Evolutionary conservation across 2,329 filamentous ascomycete genomes (phyloP), one percentile per base, ranked within the genome.

Genomic region (Aureobasidium melanogenum): DNA sequence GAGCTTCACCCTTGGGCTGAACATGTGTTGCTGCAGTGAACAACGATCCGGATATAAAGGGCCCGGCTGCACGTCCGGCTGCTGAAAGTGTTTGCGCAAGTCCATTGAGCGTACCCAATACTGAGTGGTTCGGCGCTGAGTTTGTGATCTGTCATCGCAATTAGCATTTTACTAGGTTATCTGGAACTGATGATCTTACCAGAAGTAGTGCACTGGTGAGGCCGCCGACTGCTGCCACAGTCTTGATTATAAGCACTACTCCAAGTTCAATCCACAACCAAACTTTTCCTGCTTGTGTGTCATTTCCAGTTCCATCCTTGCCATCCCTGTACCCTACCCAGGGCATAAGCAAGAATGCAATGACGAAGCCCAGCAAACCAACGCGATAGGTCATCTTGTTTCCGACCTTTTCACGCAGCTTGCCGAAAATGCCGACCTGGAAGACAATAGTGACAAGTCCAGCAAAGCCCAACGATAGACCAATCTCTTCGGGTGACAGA

Each of bases 71-170:
- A 63, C 94, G 86, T 9, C 94, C 94, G 0, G 89, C 90, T 0
- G 94, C 94, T 0, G 91, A 96, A 0, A 99, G 84, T 0, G 91
- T 96, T 74, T 99, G 94, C 0, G 94, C 94, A 34, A 97, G 82
- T 10, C 94, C 94, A 69, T 99, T 97, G 28, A 99, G 80, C 0
- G 90, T 91, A 3, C 94, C 94, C 0, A 99, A 82, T 0, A 89
- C 91, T 5, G 88, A 86, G 72, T 93, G 84, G 8, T 92, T 91
- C 0, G 91, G 89, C 0, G 91, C 90, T 0, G 89, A 95, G 69
- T 99, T 99, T 39, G 91, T 97, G 66, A 99, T 92, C 89, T 93
- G 24, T 54, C 15, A 15, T 15, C 10, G 19, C 5, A 6, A 10
- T 54, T 30, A 54, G 50, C 34, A 30, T 30, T 30, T 24, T 79